Evolutionary conservation across 768 basidiomycete genomes (phyloP), one percentile per base, ranked within the genome.

Genomic region (Boletus subparvulus): DNA sequence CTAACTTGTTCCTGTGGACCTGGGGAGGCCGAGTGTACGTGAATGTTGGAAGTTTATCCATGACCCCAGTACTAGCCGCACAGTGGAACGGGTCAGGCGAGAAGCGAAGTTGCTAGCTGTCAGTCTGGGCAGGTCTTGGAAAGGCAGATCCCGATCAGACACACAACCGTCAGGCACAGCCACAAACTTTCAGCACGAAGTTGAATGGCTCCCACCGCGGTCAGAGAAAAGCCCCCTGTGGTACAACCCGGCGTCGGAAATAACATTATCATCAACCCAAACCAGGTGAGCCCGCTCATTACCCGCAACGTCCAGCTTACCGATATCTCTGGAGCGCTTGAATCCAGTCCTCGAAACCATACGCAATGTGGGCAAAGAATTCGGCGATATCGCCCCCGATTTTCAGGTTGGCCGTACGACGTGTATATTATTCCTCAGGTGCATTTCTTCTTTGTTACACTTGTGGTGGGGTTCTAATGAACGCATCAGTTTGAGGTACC

Each of bases 361-460:
- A 51, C 83, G 87, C 58, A 92, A 92, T 73, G 90, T 97, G 3
- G 84, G 90, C 2, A 95, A 94, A 73, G 94, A 98, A 70, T 97
- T 92, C 65, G 92, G 92, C 0, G 95, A 98, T 66, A 94, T 98
- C 57, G 79, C 89, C 17, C 85, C 88, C 24, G 97, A 99, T 73
- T 99, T 91, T 71, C 94, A 98, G 70, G 95, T 99, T 17, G 97
- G 97, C 21, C 80, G 87, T 21, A 98, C 95, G 28, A 94, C 94
- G 2, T 90, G 94, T 19, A 89, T 95, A 11, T 74, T 99, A 24
- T 99, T 89, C 69, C 81, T 99, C 52, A 96, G 94, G 97, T 90
- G 41, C 54, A 63, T 21, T 0, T 37, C 37, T 28, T 45, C 24
- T 28, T 6, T 19, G 12, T 44, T 14, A 33, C n/a, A 16, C 46